Conservation (phyloP, 495 filamentous ascomycete genomes). For the Trichoderma virens region DNA sequence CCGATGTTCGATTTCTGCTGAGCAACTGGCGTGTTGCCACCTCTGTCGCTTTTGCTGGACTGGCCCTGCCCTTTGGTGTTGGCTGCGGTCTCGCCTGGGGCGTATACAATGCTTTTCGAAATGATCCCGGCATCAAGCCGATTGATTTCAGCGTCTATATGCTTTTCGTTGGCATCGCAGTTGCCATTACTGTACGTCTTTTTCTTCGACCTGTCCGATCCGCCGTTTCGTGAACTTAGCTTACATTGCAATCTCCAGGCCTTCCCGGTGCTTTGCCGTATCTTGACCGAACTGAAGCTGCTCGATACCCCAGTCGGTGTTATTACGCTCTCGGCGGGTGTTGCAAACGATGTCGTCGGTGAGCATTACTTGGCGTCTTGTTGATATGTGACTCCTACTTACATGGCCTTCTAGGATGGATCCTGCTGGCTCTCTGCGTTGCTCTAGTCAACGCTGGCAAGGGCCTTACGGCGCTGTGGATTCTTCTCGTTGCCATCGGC, state of each 20-base stretch:
- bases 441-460: constrained; percentile 83
- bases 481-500: constrained; percentile 66
- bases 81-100: constrained; percentile 77
- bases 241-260: constrained; percentile 34
- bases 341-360: constrained; percentile 82
- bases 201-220: background rate
- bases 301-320: constrained; percentile 79
- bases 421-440: constrained; percentile 88
- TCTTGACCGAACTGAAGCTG: constrained; percentile 86
- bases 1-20: constrained; percentile 76
- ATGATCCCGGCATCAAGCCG: constrained; percentile 51
- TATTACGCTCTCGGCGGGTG: constrained; percentile 86
- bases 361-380: background rate
- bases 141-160: constrained; percentile 78
- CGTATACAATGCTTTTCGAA: constrained; percentile 68
- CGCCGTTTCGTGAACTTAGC: constrained; percentile 8
- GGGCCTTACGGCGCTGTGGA: constrained; percentile 80
- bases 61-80: constrained; percentile 68
- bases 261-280: constrained; percentile 92
- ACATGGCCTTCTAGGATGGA: constrained; percentile 54
- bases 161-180: constrained; percentile 89
- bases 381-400: background rate
- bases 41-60: constrained; percentile 76
- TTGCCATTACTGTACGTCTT: constrained; percentile 64
- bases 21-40: constrained; percentile 81